phyloP scores from a whole-genome alignment of 176 grass and related monocot species.

The Hyparrhenia diplandra region DNA sequence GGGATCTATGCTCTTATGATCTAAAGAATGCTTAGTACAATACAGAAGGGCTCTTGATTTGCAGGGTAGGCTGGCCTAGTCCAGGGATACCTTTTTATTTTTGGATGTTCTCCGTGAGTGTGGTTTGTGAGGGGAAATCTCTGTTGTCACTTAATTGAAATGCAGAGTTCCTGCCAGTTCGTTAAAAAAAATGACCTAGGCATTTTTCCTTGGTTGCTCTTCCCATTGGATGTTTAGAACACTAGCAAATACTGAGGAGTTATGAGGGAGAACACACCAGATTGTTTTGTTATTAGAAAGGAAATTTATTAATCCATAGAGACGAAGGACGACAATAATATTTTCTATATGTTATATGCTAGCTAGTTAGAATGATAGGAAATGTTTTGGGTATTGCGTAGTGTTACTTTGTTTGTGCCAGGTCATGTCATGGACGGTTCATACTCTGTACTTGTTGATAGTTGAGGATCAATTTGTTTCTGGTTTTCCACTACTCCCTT shows the following conservation, averaged over 20 bases:
- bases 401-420: not conserved
- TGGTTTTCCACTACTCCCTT: not conserved
- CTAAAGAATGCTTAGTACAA: too few relatives aligned
- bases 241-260: not conserved
- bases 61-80: too few relatives aligned
- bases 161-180: too few relatives aligned
- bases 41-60: too few relatives aligned
- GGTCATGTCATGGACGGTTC: not conserved
- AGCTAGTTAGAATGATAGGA: not conserved
- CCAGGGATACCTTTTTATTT: too few relatives aligned
- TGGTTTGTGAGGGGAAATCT: too few relatives aligned
- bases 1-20: not conserved
- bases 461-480: not conserved
- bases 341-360: not conserved
- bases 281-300: not conserved
- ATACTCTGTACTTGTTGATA: not conserved
- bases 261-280: not conserved
- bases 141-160: too few relatives aligned
- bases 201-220: not conserved
- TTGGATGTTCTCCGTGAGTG: too few relatives aligned
- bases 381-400: not conserved
- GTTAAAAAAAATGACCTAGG: too few relatives aligned
- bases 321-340: not conserved
- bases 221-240: not conserved
- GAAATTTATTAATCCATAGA: not conserved